These are phyloP conservation scores for Phaeophleospora eucalypticola DNA, from an alignment of 2,329 filamentous ascomycete genomes.

Conservation along the genomic window DNA sequence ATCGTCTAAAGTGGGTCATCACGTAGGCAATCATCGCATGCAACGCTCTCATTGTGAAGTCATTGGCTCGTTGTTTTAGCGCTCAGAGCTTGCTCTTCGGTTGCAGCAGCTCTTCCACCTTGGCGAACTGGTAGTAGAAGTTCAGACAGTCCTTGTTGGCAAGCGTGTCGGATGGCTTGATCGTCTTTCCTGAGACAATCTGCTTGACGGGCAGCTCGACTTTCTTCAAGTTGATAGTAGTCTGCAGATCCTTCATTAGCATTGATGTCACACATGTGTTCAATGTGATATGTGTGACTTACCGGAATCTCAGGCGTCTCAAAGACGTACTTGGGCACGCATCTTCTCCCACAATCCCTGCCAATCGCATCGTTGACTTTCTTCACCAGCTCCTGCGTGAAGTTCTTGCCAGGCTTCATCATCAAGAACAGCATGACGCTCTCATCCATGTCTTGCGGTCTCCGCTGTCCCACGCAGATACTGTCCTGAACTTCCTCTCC, in stretches of 20 bases:
- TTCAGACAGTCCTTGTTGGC: constrained; percentile 71
- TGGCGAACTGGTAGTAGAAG: constrained; percentile 75
- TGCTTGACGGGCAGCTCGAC: constrained; percentile 81
- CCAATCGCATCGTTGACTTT: constrained; percentile 63
- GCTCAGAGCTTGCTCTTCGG: constrained; percentile 49
- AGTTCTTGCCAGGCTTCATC: constrained; percentile 55
- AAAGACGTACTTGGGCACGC: constrained; percentile 75
- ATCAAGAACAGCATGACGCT: constrained; percentile 57
- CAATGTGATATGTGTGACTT: too few relatives aligned
- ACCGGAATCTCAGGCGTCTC: constrained; percentile 78
- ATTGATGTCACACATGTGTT: too few relatives aligned
- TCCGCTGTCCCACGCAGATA: constrained; percentile 74
- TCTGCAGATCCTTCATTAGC: constrained; percentile 42
- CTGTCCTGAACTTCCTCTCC: constrained; percentile 61
- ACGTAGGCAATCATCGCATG: too few relatives aligned
- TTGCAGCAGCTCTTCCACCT: constrained; percentile 58
- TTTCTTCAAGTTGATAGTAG: constrained; percentile 80
- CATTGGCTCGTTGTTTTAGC: too few relatives aligned
- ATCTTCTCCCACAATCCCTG: constrained; percentile 63
- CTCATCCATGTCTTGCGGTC: constrained; percentile 57
- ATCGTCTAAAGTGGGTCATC: too few relatives aligned
- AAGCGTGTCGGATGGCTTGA: constrained; percentile 73
- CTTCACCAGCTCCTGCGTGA: constrained; percentile 53
- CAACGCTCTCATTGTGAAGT: too few relatives aligned
- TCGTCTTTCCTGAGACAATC: constrained; percentile 69